phyloP scores from a whole-genome alignment of 2,329 filamentous ascomycete species.

The Penicillium rolfsii region DNA sequence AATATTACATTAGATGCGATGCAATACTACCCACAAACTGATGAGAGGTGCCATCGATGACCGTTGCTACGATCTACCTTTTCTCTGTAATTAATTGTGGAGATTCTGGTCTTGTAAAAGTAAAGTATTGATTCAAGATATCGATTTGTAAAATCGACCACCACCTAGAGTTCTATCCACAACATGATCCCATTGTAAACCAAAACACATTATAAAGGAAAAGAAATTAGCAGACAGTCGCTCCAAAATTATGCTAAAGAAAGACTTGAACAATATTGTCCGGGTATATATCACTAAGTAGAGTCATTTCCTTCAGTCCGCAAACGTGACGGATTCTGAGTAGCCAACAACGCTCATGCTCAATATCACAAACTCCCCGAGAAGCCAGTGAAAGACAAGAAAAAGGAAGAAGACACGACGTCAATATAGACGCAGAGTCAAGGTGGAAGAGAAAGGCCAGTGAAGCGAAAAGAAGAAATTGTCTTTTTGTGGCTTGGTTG shows the following conservation, averaged over 20 bases:
- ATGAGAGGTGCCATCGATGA: background rate
- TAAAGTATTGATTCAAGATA: background rate
- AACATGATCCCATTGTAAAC: background rate
- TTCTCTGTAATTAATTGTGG: background rate
- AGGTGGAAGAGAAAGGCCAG: background rate
- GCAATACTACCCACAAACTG: background rate
- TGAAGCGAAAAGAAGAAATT: background rate
- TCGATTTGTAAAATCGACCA: background rate
- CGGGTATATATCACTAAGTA: constrained; percentile 24
- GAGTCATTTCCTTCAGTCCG: constrained; percentile 11
- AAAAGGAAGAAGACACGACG: background rate
- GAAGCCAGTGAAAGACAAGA: background rate
- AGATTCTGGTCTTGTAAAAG: background rate
- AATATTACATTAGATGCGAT: background rate
- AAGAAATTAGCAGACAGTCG: constrained; percentile 10
- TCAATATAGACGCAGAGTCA: constrained; percentile 12
- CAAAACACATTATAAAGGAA: background rate
- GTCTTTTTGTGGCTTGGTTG: background rate
- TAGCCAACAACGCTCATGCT: constrained; percentile 24
- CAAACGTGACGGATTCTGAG: background rate
- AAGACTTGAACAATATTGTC: constrained; percentile 11
- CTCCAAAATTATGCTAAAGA: constrained; percentile 14
- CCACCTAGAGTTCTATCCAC: background rate
- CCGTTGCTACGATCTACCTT: too few species aligned
- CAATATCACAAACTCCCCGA: constrained; percentile 10